Conservation (phyloP, 2,329 filamentous ascomycete species). For the Penicillium aurantiogriseum region DNA sequence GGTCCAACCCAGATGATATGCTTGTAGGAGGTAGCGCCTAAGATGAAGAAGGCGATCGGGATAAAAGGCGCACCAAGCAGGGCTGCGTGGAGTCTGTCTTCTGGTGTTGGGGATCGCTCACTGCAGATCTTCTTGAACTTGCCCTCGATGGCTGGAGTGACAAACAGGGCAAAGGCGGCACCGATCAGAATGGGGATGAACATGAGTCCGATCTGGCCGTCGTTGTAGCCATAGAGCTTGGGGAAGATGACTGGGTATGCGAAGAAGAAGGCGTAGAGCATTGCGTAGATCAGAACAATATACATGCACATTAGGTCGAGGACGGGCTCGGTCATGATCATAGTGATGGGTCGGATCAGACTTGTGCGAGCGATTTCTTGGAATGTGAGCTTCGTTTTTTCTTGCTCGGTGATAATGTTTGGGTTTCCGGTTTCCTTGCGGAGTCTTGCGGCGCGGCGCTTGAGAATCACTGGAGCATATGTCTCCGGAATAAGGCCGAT, state of each 20-base stretch:
- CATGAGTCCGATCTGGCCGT: constrained; percentile 45
- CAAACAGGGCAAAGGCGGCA: constrained; percentile 30
- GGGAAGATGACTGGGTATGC: constrained; percentile 66
- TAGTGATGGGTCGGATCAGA: constrained; percentile 72
- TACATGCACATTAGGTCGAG: constrained; percentile 66
- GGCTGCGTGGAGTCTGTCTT: constrained; percentile 73
- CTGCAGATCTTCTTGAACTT: constrained; percentile 65
- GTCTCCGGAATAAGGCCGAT: constrained; percentile 36
- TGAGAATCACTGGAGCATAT: constrained; percentile 35
- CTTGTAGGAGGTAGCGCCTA: constrained; percentile 63
- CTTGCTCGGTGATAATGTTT: constrained; percentile 36
- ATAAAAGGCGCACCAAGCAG: constrained; percentile 69
- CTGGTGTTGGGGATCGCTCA: constrained; percentile 68
- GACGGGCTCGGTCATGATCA: constrained; percentile 61
- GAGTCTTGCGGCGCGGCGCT: constrained; percentile 33
- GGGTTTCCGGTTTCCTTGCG: constrained; percentile 34
- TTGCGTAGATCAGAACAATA: constrained; percentile 57
- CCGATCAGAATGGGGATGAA: constrained; percentile 37
- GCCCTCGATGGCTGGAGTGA: constrained; percentile 60
- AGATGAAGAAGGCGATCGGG: constrained; percentile 60
- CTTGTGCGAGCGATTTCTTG: constrained; percentile 60
- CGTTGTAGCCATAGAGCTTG: constrained; percentile 58
- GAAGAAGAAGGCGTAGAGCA: constrained; percentile 48
- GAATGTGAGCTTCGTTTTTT: constrained; percentile 26
- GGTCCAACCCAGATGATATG: constrained; percentile 55